These are phyloP conservation scores for Pogostemon cablin DNA, from an alignment of 257 asterid genomes.

Conservation along the genomic window DNA sequence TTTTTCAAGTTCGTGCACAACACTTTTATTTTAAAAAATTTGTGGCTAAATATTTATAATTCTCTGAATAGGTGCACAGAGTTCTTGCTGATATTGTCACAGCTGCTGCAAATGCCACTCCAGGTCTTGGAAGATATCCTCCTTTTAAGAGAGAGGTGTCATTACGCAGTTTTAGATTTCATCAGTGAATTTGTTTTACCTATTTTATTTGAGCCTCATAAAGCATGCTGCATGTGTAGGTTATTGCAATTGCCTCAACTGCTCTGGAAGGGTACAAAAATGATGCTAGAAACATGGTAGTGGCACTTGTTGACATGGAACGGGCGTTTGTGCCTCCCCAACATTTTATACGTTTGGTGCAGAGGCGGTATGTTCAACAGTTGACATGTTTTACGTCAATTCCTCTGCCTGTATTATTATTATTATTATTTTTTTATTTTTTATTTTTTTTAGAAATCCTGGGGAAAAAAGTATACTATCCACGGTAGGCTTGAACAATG, in stretches of 20 bases:
- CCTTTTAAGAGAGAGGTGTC: constrained; percentile 96
- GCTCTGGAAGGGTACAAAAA: constrained; percentile 91
- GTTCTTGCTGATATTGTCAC: constrained; percentile 86
- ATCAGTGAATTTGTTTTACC: too few species aligned
- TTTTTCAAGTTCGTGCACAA: constrained; percentile 3
- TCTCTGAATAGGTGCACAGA: constrained; percentile 71
- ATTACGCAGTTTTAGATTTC: too few species aligned
- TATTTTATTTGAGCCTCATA: too few species aligned
- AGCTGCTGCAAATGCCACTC: constrained; percentile 93
- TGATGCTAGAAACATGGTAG: constrained; percentile 95
- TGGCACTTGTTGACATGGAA: constrained; percentile 99
- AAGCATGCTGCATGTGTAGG: constrained; percentile 41
- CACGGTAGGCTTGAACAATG: too few species aligned
- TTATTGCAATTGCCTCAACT: constrained; percentile 78
- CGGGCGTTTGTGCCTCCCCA: constrained; percentile 98
- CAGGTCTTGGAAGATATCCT: constrained; percentile 99
- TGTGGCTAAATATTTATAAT: constrained; percentile 12
- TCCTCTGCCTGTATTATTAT: too few species aligned
- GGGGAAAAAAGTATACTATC: too few species aligned
- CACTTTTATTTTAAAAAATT: neutral
- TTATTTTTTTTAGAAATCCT: too few species aligned
- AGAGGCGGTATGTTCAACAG: constrained; percentile 68
- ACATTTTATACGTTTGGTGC: constrained; percentile 95
- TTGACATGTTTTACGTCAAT: too few species aligned
- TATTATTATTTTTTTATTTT: too few species aligned